Evolutionary conservation across 2,329 filamentous ascomycete genomes (phyloP), one percentile per base, ranked within the genome.

Genomic region (Plenodomus biglobosus): DNA sequence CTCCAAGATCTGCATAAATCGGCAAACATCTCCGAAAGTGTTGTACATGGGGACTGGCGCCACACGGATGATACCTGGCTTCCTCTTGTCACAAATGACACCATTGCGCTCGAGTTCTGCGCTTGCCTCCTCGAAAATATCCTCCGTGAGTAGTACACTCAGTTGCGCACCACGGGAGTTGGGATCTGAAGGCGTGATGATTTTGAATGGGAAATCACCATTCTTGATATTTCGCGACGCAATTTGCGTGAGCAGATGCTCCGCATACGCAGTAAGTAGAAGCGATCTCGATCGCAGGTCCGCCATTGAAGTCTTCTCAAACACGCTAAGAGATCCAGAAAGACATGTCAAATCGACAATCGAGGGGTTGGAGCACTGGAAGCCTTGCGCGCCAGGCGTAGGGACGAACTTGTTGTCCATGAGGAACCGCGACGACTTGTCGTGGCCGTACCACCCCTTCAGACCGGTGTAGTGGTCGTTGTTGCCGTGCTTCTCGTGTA

Each of bases 41-140:
- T 92, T 92, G 72, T 95, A 96, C 58, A 95, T 70, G 7, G 91
- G 90, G 36, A 87, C 87, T 1, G 91, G 90, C 3, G 91, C 89
- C 1, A 95, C 86, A 1, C 91, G 79, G 44, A 96, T 87, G 18
- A 95, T 90, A 62, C 91, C 86, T 0, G 91, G 91, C 69, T 88
- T 88, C 56, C 91, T 78, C 78, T 94, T 88, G 65, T 96, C 91
- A 38, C 88, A 85, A 1, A 95, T 80, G 5, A 94, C 83, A 1
- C 86, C 87, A 2, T 83, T 80, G 6, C 81, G 78, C 57, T 87
- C 83, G 21, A 95, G 67, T n/a, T 77, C 78, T 27, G 76, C 75
- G 49, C 83, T 80, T 1, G 95, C 83, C 6, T 68, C 69, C 19
- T 92, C 88, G 47, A 95, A 75, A 39, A 92, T 64, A 0, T 86